These are phyloP conservation scores for Haplosporangium gracile DNA, from an alignment of 192 early-diverging fungal genomes.

Conservation along the genomic window DNA sequence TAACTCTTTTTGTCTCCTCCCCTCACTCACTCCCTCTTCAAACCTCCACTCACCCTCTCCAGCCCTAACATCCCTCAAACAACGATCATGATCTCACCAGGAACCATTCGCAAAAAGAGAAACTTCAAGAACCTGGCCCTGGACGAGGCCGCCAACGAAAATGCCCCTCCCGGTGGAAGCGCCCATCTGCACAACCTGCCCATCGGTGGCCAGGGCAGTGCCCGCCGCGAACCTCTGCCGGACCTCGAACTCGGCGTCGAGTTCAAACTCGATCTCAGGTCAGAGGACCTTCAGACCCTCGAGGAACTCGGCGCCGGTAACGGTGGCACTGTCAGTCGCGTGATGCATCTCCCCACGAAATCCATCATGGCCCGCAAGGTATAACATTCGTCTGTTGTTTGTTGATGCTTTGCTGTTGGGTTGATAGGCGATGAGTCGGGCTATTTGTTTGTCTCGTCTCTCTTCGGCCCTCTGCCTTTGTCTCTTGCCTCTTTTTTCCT, in stretches of 20 bases:
- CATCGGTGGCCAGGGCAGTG: conserved; percentile 11
- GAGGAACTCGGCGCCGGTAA: conserved; percentile 93
- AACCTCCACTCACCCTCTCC: neutral
- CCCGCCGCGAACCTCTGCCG: conserved; percentile 51
- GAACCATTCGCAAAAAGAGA: conserved; percentile 64
- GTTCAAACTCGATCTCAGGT: conserved; percentile 78
- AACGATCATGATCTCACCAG: conserved; percentile 29
- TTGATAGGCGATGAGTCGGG: neutral
- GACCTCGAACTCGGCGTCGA: conserved; percentile 80
- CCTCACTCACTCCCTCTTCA: neutral
- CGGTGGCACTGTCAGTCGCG: conserved; percentile 91
- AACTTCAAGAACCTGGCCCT: conserved; percentile 67
- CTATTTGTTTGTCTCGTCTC: neutral
- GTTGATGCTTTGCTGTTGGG: conserved; percentile 10
- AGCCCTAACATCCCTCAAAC: neutral
- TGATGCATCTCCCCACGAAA: conserved; percentile 87
- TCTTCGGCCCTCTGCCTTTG: neutral
- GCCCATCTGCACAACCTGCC: conserved; percentile 53
- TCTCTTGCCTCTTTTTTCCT: neutral
- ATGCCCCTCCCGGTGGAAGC: conserved; percentile 45
- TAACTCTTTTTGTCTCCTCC: neutral
- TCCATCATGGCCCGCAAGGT: conserved; percentile 97
- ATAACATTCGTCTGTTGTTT: neutral
- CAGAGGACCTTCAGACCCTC: conserved; percentile 84
- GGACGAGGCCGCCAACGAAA: conserved; percentile 60